These are phyloP conservation scores for Extremus antarcticus DNA, from an alignment of 495 filamentous ascomycete genomes.

Conservation along the genomic window DNA sequence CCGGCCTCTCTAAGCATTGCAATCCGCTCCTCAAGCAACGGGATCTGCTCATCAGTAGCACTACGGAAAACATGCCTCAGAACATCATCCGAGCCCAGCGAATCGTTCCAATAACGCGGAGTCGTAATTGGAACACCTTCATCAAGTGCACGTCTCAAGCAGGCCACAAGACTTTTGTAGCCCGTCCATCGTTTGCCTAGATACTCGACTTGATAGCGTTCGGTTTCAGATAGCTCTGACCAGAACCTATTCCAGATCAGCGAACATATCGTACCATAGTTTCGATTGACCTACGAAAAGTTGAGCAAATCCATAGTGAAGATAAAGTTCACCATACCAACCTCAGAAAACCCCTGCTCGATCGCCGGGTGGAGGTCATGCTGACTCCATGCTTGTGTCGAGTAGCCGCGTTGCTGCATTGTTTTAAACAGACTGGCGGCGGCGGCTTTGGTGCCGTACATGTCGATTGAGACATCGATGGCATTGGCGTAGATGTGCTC, in stretches of 20 bases:
- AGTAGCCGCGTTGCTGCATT: constrained; percentile 79
- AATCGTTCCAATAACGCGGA: constrained; percentile 75
- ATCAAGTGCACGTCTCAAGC: constrained; percentile 74
- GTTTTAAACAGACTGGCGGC: constrained; percentile 63
- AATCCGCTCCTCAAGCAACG: constrained; percentile 67
- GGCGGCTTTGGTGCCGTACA: constrained; percentile 64
- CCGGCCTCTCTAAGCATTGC: constrained; percentile 77
- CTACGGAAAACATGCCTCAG: constrained; percentile 76
- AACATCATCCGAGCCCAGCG: constrained; percentile 59
- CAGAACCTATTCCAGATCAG: constrained; percentile 50
- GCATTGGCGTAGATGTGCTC: constrained; percentile 85
- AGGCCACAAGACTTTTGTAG: constrained; percentile 89
- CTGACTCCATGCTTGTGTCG: constrained; percentile 69
- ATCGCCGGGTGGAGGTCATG: constrained; percentile 84
- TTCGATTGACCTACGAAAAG: constrained; percentile 41
- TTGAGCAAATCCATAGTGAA: constrained; percentile 96
- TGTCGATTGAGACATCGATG: constrained; percentile 81
- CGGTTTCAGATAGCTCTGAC: constrained; percentile 52
- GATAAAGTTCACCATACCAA: constrained; percentile 74
- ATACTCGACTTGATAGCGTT: constrained; percentile 72
- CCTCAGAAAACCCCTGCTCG: constrained; percentile 42
- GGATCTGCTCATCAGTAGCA: constrained; percentile 74
- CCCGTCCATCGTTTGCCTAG: constrained; percentile 75
- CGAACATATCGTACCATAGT: background rate
- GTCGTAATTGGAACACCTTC: constrained; percentile 89